Base-by-base conservation (phyloP, 257 asterid species). In the Solanum sitiens region DNA sequence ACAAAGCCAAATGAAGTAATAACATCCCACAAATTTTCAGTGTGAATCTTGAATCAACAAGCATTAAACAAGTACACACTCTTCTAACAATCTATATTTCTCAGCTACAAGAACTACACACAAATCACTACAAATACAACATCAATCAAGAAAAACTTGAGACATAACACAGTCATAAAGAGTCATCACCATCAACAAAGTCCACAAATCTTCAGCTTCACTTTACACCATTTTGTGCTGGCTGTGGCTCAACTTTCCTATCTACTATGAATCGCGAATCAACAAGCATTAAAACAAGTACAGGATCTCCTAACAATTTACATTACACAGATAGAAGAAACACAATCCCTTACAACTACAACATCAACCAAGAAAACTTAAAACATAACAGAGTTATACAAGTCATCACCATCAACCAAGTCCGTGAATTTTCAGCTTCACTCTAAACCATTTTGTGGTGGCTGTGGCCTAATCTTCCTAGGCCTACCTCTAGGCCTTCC, bases 401-500 rank as follows among this genome's bases (percentile, higher is more conserved):
- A 42, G 87, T 65, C 56, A 76, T 87, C 50, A 76, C 53, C 70
- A 5, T 61, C 73, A 30, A 53, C 77, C 13, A 30, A 80, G 45
- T 27, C 88, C 7, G 7, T 30, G 39, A 50, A 47, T 72, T 21
- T 72, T 86, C 88, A 90, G 87, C 88, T 90, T 53, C 85, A 86
- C 84, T 76, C 71, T 15, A 87, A 59, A 20, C 87, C 89, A 91
- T 88, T 93, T 87, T 91, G 92, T 84, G 94, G 88, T 15, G 93
- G 89, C 87, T 93, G 92, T 13, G 94, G 94, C 87, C 85, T 88
- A 86, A 90, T 96, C 92, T 94, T 95, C 93, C 94, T 92, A 2
- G 98, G 98, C 91, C 98, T 90, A 12, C 98, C 98, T 93, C 98
- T 94, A 2, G 98, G 98, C 94, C 94, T 89, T 80, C 93, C 94